Base-by-base conservation (phyloP, 2,329 filamentous ascomycete genomes). In the Ophioceras dolichostomum region DNA sequence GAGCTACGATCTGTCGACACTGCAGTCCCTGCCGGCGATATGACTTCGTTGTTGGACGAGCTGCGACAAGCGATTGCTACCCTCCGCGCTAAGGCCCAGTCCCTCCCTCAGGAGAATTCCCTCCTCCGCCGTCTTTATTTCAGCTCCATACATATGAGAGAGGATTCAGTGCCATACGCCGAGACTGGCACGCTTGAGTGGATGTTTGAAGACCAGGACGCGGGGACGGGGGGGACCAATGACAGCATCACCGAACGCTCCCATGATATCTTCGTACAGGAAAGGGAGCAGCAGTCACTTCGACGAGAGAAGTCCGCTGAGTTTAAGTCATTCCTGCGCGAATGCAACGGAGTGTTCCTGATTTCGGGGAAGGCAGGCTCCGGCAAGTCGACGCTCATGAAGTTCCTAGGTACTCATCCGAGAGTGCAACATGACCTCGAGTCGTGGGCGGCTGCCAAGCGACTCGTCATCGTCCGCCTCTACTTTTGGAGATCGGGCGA, bases 301-400 rank as follows among this genome's bases (percentile, higher is more conserved):
- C 22, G 22, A 8, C 22, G 22, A 7, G 22, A 26, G 22, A 26
- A 26, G 22, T 26, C 22, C 8, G 12, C 7, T 7, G 22, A 7
- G 22, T 26, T 26, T 12, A 26, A 8, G 22, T 26, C 22, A 7
- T 26, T 26, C 22, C 22, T 26, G 7, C 22, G 22, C 22, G 8
- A 26, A 8, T 7, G 12, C 22, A 7, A 26, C 22, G 22, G 22
- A 7, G 22, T 32, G n/a, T 42, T 39, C 24, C 39, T 37, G 37
- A 34, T 42, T 34, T 37, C 17, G 17, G 40, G 40, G 10, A 39
- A 39, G 18, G 16, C 40, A 2, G 40, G 37, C 2, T 18, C 37
- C 3, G 40, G 40, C 14, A 42, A 42, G 22, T 39, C 37, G 2
- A 42, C 40, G 3, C 34, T 42, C 4, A 42, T 42, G 37, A 42